Evolutionary conservation across 2,329 filamentous ascomycete species (phyloP).

Genomic region (Phoma sp.): DNA sequence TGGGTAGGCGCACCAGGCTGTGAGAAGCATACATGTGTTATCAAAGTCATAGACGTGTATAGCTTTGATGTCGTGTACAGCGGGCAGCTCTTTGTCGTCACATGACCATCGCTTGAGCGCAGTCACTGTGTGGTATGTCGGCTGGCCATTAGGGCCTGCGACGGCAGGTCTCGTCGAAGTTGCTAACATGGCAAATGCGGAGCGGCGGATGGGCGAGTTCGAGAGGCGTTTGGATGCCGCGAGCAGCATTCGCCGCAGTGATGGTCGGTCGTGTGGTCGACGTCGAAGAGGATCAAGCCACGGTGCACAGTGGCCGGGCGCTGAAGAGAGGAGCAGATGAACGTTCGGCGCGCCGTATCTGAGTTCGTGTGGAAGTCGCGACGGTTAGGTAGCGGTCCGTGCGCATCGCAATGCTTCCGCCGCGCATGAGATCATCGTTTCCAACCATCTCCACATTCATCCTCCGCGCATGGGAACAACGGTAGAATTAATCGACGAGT

Average conservation of each 20-base stretch:
- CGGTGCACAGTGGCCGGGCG: background rate
- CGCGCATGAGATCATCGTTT: constrained; percentile 20
- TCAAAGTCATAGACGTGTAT: constrained; percentile 98
- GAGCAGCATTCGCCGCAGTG: constrained; percentile 32
- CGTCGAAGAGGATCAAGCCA: background rate
- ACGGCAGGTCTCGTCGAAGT: constrained; percentile 39
- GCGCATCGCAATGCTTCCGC: constrained; percentile 27
- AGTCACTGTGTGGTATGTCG: constrained; percentile 66
- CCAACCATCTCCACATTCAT: constrained; percentile 12
- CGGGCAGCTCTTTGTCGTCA: constrained; percentile 74
- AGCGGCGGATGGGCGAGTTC: constrained; percentile 24
- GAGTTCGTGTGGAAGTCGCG: constrained; percentile 17
- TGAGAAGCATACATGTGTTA: constrained; percentile 74
- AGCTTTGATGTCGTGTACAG: constrained; percentile 71
- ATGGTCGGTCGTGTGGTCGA: background rate
- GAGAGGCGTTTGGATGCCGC: constrained; percentile 27
- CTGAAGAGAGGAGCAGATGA: constrained; percentile 2
- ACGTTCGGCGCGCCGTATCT: background rate
- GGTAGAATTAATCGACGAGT: constrained; percentile 20
- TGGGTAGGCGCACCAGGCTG: constrained; percentile 4
- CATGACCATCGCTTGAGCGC: constrained; percentile 85
- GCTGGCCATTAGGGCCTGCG: constrained; percentile 36
- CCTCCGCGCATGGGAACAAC: constrained; percentile 37
- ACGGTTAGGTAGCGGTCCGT: background rate
- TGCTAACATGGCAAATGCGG: constrained; percentile 41